These are phyloP conservation scores for Globisporangium carolinianum DNA, from an alignment of 352 stramenopile species.

Conservation along the genomic window DNA sequence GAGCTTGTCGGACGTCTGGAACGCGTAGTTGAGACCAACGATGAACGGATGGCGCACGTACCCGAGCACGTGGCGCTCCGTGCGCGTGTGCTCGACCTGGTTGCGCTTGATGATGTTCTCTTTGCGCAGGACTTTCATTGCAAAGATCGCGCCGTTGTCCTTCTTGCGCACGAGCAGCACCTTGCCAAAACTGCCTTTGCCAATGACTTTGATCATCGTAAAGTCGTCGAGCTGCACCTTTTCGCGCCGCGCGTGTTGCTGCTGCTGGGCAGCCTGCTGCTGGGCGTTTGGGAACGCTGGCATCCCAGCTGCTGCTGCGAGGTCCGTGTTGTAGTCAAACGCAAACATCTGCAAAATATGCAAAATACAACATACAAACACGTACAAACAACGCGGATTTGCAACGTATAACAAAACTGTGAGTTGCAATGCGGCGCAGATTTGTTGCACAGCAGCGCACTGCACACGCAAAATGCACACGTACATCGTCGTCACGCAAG, in stretches of 20 bases:
- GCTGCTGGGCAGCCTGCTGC: slow-evolving; percentile 9
- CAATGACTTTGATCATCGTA: slow-evolving; percentile 96
- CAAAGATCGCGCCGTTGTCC: slow-evolving; percentile 91
- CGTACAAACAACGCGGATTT: not conserved
- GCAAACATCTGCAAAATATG: slow-evolving; percentile 42
- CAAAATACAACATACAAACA: not conserved
- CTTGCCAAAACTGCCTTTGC: slow-evolving; percentile 95
- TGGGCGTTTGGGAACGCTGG: too few relatives aligned
- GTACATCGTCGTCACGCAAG: slow-evolving; percentile 16
- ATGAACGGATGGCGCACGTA: slow-evolving; percentile 98
- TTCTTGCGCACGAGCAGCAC: slow-evolving; percentile 95
- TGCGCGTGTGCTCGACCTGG: slow-evolving; percentile 98
- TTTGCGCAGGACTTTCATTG: slow-evolving; percentile 99
- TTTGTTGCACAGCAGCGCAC: too few relatives aligned
- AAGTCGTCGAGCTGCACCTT: slow-evolving; percentile 91
- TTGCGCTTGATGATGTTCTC: slow-evolving; percentile 99
- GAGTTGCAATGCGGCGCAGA: not conserved
- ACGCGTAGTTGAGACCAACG: slow-evolving; percentile 93
- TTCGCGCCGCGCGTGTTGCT: slow-evolving; percentile 38
- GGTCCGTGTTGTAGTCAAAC: slow-evolving; percentile 67
- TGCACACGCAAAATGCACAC: not conserved
- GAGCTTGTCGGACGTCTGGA: slow-evolving; percentile 95
- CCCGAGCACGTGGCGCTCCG: slow-evolving; percentile 94
- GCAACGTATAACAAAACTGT: too few relatives aligned
- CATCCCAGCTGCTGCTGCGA: slow-evolving; percentile 12